Percentiles rank a stretch among this genome's conserved stretches.
phyloP scores from a whole-genome alignment of 257 asterid species.

The Nicotiana knightiana region DNA sequence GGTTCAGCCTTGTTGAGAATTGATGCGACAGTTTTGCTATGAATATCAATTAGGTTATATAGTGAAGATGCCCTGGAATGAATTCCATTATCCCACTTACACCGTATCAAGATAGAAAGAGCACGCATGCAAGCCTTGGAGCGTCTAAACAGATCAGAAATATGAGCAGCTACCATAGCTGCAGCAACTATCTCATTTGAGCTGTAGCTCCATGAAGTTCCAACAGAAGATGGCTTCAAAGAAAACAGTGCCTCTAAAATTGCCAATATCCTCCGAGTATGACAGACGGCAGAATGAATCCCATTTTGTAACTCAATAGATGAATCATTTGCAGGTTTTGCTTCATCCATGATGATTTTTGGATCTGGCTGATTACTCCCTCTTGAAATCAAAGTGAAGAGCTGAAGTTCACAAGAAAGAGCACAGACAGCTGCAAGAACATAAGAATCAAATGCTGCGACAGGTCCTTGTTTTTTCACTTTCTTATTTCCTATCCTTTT shows the following conservation, averaged over 20 bases:
- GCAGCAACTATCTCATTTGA: conserved; percentile 98
- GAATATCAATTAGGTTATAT: conserved; percentile 85
- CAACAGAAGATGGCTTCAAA: conserved; percentile 86
- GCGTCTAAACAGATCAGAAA: conserved; percentile 83
- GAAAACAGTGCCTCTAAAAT: conserved; percentile 96
- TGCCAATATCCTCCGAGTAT: conserved; percentile 78
- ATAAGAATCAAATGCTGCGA: conserved; percentile 96
- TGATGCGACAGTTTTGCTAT: conserved; percentile 88
- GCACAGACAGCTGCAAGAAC: conserved; percentile 98
- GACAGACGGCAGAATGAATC: conserved; percentile 77
- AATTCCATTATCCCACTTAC: conserved; percentile 92
- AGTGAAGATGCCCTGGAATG: conserved; percentile 86
- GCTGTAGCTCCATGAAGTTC: conserved; percentile 89
- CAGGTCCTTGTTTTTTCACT: conserved; percentile 75
- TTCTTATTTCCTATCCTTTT: conserved; percentile 40
- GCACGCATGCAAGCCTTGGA: conserved; percentile 96
- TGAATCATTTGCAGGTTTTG: conserved; percentile 42
- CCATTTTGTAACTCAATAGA: conserved; percentile 52
- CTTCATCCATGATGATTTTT: conserved; percentile 21
- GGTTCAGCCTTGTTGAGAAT: conserved; percentile 96
- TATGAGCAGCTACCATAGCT: conserved; percentile 99
- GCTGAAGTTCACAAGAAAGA: conserved; percentile 91
- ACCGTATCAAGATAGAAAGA: conserved; percentile 67
- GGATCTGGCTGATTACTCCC: conserved; percentile 35
- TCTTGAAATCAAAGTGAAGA: conserved; percentile 72